Base-by-base conservation (phyloP, 768 basidiomycete genomes). In the Podaxis carcinomalis region DNA sequence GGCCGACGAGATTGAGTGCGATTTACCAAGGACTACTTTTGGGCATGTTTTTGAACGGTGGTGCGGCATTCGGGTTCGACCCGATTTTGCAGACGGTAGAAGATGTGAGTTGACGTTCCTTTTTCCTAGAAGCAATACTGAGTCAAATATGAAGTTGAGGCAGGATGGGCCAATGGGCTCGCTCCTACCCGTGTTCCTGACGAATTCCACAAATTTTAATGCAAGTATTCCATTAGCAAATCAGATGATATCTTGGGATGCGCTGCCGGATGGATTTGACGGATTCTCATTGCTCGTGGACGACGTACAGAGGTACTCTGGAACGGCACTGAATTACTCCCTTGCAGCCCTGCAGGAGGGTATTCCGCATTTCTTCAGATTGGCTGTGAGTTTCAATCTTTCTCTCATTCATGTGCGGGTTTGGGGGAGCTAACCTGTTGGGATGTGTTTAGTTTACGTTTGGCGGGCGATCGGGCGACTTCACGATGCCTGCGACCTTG, bases 211-310 rank as follows among this genome's bases (percentile, higher is more conserved):
- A 0, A 90, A 70, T 25, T 91, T 80, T 68, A 83, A 87, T 60
- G 57, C 80, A 0, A 78, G 80, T 4, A 77, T 87, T 32, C 76
- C 85, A 9, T 69, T 89, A 4, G 62, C 66, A 5, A 79, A 83
- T 63, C 86, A 88, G 65, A 77, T 75, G 0, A 77, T 92, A 4
- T 70, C 68, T 0, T 92, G 90, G 90, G 75, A 73, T 32, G 69
- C 69, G 1, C 72, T 86, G 5, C 78, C 83, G 6, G 67, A 69
- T 35, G 79, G 76, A 2, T 93, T 89, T 89, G 85, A 88, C 66
- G 90, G 90, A 4, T 93, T 92, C 67, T 76, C 84, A 0, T 79
- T 95, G 25, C 77, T 95, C 13, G 82, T 93, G n/a, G 91, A 95
- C 68, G 93, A 95, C 65, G 92, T 95, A 0, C 85, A 92, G 70